Evolutionary conservation across 805 yeast genomes (phyloP), one percentile per base, ranked within the genome.

Genomic region (Suhomyces prunicola): DNA sequence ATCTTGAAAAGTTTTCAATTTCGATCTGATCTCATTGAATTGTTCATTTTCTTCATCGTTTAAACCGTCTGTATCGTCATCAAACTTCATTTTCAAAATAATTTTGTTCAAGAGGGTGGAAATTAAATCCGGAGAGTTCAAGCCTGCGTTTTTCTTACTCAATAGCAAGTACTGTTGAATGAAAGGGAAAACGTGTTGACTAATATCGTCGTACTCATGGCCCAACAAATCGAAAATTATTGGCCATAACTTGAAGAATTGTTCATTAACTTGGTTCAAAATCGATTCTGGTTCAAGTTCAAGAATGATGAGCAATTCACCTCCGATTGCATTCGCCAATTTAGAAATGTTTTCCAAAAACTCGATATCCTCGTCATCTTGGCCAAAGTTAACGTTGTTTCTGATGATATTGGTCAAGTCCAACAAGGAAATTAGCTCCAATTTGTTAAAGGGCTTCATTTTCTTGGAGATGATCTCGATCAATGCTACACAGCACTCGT

Each of bases 201-300:
- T 83, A 12, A 93, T 86, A 59, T 94, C 97, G 68, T 94, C 98
- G 64, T 86, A 91, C 57, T 87, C 96, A 66, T 90, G 87, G 29
- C 83, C 79, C 65, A 94, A 78, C 58, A 87, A 89, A 54, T 78
- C 78, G 54, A 93, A 78, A 6, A 88, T 75, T 29, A 84, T 75
- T 22, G 97, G 97, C 76, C 61, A 57, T 26, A 57, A 51, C 46
- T 57, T 55, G 54, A 44, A 48, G 23, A 58, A 36, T 26, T 63
- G 64, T 44, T 72, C 74, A 49, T 66, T 69, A 45, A 73, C 68
- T 41, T 71, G 66, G 22, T 67, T 70, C 53, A 77, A 72, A 24
- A 73, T 58, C 13, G 70, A 60, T 19, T 39, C 42, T 0, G 80
- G 72, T 52, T 83, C 79, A 49, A 75, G 77, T 54, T 87, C 73